Percentiles rank a stretch among this genome's conserved stretches.
phyloP scores from a whole-genome alignment of 2,329 filamentous ascomycete genomes.

The Seiridium unicorne region DNA sequence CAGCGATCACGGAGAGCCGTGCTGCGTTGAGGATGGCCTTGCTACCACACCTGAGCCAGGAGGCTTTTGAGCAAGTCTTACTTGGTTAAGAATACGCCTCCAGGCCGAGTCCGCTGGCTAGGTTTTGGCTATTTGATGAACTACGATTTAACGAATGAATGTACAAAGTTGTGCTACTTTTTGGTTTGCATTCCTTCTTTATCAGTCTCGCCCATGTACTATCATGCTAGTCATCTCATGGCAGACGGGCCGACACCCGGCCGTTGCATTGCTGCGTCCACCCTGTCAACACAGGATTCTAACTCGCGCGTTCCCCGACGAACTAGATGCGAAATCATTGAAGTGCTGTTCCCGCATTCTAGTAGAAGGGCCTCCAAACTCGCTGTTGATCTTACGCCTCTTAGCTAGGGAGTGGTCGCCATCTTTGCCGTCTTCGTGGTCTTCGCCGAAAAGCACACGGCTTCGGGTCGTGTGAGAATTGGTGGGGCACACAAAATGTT shows the following conservation, averaged over 20 bases:
- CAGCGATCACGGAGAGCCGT: slow-evolving; percentile 44
- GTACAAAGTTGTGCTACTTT: not conserved
- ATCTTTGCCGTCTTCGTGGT: not conserved
- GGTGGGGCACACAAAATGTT: not conserved
- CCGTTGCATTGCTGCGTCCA: too few species aligned
- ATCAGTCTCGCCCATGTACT: not conserved
- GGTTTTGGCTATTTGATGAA: not conserved
- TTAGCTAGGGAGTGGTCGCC: not conserved
- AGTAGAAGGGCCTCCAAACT: not conserved
- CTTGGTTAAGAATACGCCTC: slow-evolving; percentile 29
- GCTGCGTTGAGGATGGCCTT: slow-evolving; percentile 50
- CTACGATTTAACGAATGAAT: not conserved
- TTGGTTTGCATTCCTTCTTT: too few species aligned
- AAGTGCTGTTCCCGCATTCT: not conserved
- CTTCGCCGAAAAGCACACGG: too few species aligned
- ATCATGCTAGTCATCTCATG: not conserved
- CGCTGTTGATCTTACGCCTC: not conserved
- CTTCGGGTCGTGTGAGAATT: not conserved
- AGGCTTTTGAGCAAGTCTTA: slow-evolving; percentile 47
- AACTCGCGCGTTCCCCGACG: not conserved
- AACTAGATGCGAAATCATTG: not conserved
- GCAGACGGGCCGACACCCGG: too few species aligned
- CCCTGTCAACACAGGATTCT: not conserved
- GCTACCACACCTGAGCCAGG: slow-evolving; percentile 40
- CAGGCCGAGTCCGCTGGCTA: not conserved